Base-by-base conservation (phyloP, 2,329 filamentous ascomycete genomes). In the Aspergillus ruber region DNA sequence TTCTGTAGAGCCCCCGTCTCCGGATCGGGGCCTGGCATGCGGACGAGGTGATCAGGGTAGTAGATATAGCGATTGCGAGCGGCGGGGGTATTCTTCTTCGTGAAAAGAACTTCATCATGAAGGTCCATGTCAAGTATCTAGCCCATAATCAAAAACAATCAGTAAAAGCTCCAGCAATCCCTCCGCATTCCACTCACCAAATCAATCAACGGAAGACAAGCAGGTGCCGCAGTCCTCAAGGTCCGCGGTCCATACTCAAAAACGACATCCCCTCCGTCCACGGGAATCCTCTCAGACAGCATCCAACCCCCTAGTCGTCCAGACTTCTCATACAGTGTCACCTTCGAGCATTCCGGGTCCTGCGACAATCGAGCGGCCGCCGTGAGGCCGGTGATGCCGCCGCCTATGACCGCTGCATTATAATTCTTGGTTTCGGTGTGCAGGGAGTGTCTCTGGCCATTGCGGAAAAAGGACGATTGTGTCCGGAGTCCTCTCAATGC, bases 181-280 rank as follows among this genome's bases (percentile, higher is more conserved):
- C 10, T 21, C 36, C 8, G 36, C 17, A 18, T 18, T 7, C 18
- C n/a, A 51, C 78, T 58, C 71, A 91, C 87, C 74, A 95, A 67
- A 55, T 86, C 81, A 47, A 84, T 80, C 9, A 90, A 80, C 32
- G 87, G 74, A 32, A 85, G 64, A 46, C 85, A 84, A 59, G 84
- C 81, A 50, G 76, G 67, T 50, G 56, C 63, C 54, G 64, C 75
- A 54, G 68, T 80, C 49, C 86, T 78, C 56, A 95, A 70, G 46
- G 88, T 88, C 58, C 91, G 80, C 18, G 93, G 88, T 0, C 91
- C 93, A 56, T 82, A 80, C 71, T 98, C 91, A 60, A 97, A 89
- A 23, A 87, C 68, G 29, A 95, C 79, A 43, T 76, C 69, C 18
- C 77, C 75, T 13, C 81, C 86, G 33, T 78, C 75, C 4, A 76